Base-by-base conservation (phyloP, 805 yeast species). In the Nakazawaea ishiwadae region DNA sequence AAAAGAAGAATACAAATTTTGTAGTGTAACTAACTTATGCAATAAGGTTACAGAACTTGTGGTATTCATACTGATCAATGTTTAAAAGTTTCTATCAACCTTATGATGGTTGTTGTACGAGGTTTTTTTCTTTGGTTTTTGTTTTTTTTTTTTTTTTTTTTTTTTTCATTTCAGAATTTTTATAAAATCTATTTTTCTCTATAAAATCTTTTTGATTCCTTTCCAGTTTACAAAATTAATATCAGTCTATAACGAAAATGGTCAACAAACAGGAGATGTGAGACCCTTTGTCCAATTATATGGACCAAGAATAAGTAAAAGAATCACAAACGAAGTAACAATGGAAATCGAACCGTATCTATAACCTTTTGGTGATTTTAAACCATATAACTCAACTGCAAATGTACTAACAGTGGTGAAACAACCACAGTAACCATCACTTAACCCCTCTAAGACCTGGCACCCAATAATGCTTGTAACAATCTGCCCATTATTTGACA, bases 371-470 rank as follows among this genome's bases (percentile, higher is more conserved):
- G 29, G 14, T n/a, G 16, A 4, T 50, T 10, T 59, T 35, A 72
- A 47, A 3, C 60, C 57, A 42, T 58, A 67, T 29, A 86, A 58
- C 56, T 89, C 97, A 31, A 73, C 78, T 7, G 84, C 71, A 50
- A 88, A 84, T 0, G 96, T 84, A 42, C 91, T 81, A 30, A 86
- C 75, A 0, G 96, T 85, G 30, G 87, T 77, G 38, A 83, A 58
- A 2, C 76, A 71, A 1, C 90, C 95, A 53, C 87, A 79, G 44
- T 75, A 79, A 0, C 95, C 95, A 49, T 76, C 75, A 15, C 62
- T 66, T 2, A 84, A 53, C 0, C 83, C 89, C 6, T 50, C 46
- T 1, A 81, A 51, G 3, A 78, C 73, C 30, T 75, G 78, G 46
- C 85, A 77, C 1, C 66, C 54, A 4, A 72, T 45, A 0, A 48